Base-by-base conservation (phyloP, 768 basidiomycete genomes). In the Paxillus ammoniavirescens region DNA sequence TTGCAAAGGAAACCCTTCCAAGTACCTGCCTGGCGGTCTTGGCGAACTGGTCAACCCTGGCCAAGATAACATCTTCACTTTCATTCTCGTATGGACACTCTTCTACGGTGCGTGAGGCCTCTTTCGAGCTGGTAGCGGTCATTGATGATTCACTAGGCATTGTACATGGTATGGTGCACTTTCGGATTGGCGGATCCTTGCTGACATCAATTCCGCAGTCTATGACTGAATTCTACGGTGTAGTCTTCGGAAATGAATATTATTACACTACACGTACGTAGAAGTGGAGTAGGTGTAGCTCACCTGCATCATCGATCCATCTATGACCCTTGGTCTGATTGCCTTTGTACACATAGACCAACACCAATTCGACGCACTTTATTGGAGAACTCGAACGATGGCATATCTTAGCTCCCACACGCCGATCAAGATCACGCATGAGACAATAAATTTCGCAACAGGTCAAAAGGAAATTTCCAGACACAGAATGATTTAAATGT, bases 71-170 rank as follows among this genome's bases (percentile, higher is more conserved):
- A 74, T 87, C 15, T 91, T 93, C 63, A 91, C 92, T 3, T 98
- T 95, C 63, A 81, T 98, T 53, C 81, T 97, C 28, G 87, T 89
- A 18, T 98, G 94, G 94, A 98, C 94, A 35, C 74, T 96, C 51
- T 90, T 94, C 68, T 96, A 91, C 68, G 94, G 91, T 92, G 61
- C 54, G 88, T 72, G 13, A 21, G 31, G 18, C 12, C 28, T 30
- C 40, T 46, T 46, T 28, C 57, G 33, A 53, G 40, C 43, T 41
- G 5, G 18, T 38, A 12, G 23, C 44, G 44, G 36, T 47, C 53
- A 45, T 44, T 49, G 51, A 56, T 52, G 26, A 21, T 18, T 43
- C 45, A 72, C 7, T 42, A 67, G 80, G 77, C 14, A 71, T 82
- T 49, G 76, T 81, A 28, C 80, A 81, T 59, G 79, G 79, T 77